A percentile compares a stretch with the other conserved stretches of the same genome.
Conservation (phyloP, 2,329 filamentous ascomycete species). For the Penicillium sp. region DNA sequence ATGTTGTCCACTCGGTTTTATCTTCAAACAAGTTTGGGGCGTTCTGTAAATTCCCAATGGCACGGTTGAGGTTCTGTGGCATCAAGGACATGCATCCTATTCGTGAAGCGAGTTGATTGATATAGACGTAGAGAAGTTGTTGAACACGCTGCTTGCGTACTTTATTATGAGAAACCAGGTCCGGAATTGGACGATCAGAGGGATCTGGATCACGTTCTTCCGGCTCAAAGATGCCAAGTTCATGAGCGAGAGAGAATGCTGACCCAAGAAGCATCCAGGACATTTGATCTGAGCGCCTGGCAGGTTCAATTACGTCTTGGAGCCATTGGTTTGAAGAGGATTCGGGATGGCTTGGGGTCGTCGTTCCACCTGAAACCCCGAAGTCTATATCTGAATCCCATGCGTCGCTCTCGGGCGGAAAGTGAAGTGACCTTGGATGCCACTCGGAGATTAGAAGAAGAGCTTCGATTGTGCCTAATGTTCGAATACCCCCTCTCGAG, state of each 20-base stretch:
- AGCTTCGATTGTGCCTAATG: constrained; percentile 50
- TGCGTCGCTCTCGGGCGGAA: constrained; percentile 50
- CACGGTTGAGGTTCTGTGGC: constrained; percentile 39
- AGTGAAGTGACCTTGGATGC: constrained; percentile 51
- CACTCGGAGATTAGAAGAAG: constrained; percentile 52
- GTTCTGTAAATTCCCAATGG: constrained; percentile 24
- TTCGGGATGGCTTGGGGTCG: constrained; percentile 31
- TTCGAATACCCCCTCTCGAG: constrained; percentile 46
- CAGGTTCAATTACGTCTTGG: constrained; percentile 51
- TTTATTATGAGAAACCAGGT: constrained; percentile 17
- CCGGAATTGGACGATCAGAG: constrained; percentile 12
- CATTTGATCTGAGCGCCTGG: constrained; percentile 52
- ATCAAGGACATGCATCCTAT: constrained; percentile 50
- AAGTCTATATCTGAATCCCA: constrained; percentile 52
- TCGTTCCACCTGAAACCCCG: constrained; percentile 19
- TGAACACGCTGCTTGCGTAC: constrained; percentile 28
- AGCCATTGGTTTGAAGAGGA: constrained; percentile 42
- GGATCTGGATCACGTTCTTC: constrained; percentile 22
- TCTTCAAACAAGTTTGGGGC: not conserved
- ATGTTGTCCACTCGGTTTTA: constrained; percentile 45
- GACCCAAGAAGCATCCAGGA: constrained; percentile 56
- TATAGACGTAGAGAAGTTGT: constrained; percentile 38
- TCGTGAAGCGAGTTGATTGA: constrained; percentile 46
- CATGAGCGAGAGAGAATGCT: constrained; percentile 49
- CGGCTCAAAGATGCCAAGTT: constrained; percentile 46